Evolutionary conservation across 2,329 filamentous ascomycete genomes (phyloP), one percentile per base, ranked within the genome.

Genomic region (Epichloe coenophiala): DNA sequence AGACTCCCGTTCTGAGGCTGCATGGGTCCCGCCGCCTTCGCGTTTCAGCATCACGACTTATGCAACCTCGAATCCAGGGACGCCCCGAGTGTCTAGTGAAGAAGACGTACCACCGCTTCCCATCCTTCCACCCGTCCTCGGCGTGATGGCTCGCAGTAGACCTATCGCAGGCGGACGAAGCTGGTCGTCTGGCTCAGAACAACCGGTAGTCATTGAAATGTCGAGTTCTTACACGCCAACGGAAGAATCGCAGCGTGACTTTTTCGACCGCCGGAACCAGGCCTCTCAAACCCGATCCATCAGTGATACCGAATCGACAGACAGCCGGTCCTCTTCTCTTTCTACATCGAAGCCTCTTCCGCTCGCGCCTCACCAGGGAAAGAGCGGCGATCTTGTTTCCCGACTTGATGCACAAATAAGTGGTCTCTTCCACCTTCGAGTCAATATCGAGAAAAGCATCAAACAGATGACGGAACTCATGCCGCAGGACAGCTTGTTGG

Each of bases 391-490:
- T 61, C 82, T 83, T 31, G 78, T 91, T 15, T 75, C 79, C 9
- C 73, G 76, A 53, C 73, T 93, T 23, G 78, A 84, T 59, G 78
- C 81, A 4, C 77, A 80, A 58, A 76, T 86, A 33, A 73, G 81
- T 41, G 75, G 77, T 46, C 74, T 93, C 7, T 71, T 72, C 1
- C 80, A 85, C 60, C 79, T 86, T 43, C 79, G 83, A 50, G 71
- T 76, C 54, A 91, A 90, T 66, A 79, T 91, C 60, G 76, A 79
- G 61, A 80, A 75, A 23, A 80, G 84, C 54, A 86, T 93, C 62
- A 72, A 77, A 55, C 85, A 91, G 64, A 82, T 91, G 73, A 88
- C 82, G 52, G 81, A 88, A 63, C 74, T 89, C 52, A 85, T 89
- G 73, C 84, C 85, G 40, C 80, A 76, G 37, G 83, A 86, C 62